Base-by-base conservation (phyloP, 345 rosid genomes). In the Citrus sp. region DNA sequence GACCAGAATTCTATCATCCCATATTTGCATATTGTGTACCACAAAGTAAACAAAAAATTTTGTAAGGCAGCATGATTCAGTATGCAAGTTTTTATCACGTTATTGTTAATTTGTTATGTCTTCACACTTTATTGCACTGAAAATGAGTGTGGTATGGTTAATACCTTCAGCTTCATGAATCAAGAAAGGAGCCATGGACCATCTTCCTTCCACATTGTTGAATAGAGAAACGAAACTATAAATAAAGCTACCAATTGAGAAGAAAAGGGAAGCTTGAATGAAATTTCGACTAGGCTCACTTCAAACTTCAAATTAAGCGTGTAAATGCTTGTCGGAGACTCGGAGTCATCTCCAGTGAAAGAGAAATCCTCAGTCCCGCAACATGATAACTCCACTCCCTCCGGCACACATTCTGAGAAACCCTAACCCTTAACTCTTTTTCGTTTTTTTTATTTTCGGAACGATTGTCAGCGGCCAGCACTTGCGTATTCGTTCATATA, bases 391-490 rank as follows among this genome's bases (percentile, higher is more conserved):
- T 9, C 27, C 61, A 34, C 9, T 2, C 1, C 21, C 14, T 25
- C 12, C 6, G 13, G 49, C 12, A 62, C 12, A 64, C 22, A 22
- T 32, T 30, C 40, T 6, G 68, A 21, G 2, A 27, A 76, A 35
- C 64, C 65, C 79, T 28, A 67, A 34, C 37, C 40, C 69, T 30
- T 30, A 30, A 49, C 4, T 58, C 4, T 5, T 30, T 3, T 13
- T 1, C 13, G n/a, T n/a, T 0, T 10, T 10, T 13, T 1, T 46
- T 3, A 13, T 13, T 46, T 46, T 46, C 2, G 5, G 0, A 46
- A 46, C 5, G 16, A 46, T 46, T 46, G 18, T 46, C 18, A 13
- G 16, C 51, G 51, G 51, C 51, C 4, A 46, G 18, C 51, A 4
- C 18, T 46, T 13, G 51, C 16, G 51, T 3, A 46, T 0, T 13